Percentiles rank a stretch among this genome's conserved stretches.
Conservation (phyloP, 1,284 basidiomycete species). For the Vanrija humicola region DNA sequence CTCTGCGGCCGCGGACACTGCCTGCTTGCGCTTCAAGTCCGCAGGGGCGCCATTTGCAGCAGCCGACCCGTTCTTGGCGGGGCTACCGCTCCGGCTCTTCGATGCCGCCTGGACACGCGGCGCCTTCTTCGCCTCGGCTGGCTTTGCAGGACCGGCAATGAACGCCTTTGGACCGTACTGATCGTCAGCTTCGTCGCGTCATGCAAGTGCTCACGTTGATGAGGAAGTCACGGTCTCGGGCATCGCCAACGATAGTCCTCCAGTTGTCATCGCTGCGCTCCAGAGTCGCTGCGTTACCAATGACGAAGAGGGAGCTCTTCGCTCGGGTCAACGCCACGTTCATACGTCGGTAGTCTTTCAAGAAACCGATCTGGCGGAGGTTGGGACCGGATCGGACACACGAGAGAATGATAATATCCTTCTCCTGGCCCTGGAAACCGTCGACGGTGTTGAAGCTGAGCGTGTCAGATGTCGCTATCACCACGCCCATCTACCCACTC, state of each 20-base stretch:
- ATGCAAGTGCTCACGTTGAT: slow-evolving; percentile 43
- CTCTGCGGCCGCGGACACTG: too few species aligned
- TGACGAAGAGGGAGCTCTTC: slow-evolving; percentile 86
- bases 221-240: slow-evolving; percentile 53
- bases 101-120: background rate
- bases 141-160: background rate
- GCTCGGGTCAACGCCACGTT: slow-evolving; percentile 97
- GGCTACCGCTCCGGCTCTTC: background rate
- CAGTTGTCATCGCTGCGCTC: slow-evolving; percentile 78
- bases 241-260: slow-evolving; percentile 73
- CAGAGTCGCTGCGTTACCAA: slow-evolving; percentile 84
- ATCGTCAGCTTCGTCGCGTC: background rate
- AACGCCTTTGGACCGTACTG: slow-evolving; percentile 1
- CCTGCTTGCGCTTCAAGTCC: too few species aligned
- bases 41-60: too few species aligned
- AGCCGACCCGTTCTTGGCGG: too few species aligned
- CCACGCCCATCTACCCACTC: slow-evolving; percentile 52
- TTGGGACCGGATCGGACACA: slow-evolving; percentile 88
- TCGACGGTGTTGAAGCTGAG: slow-evolving; percentile 88
- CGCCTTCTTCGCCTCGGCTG: too few species aligned
- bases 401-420: slow-evolving; percentile 91
- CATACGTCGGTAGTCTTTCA: slow-evolving; percentile 80
- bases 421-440: slow-evolving; percentile 97
- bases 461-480: background rate
- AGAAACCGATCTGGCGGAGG: slow-evolving; percentile 76